phyloP scores from a whole-genome alignment of 2,329 filamentous ascomycete genomes.

The Camillea tinctor region DNA sequence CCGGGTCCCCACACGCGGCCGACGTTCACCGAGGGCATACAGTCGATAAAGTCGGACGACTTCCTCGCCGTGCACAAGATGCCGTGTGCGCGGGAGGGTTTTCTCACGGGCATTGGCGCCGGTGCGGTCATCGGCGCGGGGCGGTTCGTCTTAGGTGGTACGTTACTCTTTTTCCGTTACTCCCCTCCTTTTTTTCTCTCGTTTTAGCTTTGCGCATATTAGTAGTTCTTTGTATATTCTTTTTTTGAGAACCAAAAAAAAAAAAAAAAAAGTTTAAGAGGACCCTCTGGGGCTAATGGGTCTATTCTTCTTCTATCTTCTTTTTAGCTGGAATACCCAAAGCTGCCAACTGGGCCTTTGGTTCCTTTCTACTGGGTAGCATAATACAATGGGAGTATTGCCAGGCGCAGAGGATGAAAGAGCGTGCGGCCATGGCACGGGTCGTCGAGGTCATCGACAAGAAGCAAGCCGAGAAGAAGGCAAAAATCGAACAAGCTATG shows the following conservation, averaged over 20 bases:
- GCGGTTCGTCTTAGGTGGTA: conserved; percentile 74
- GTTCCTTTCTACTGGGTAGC: conserved; percentile 68
- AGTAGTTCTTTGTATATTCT: neutral
- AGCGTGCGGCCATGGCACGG: conserved; percentile 80
- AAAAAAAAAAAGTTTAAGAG: too few relatives aligned
- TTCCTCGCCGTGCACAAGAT: conserved; percentile 71
- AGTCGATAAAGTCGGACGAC: conserved; percentile 66
- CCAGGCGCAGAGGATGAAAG: conserved; percentile 68
- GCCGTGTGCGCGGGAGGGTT: conserved; percentile 80
- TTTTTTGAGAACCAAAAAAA: too few relatives aligned
- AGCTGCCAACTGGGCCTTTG: conserved; percentile 84
- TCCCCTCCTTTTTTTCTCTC: neutral
- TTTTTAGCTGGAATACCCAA: conserved; percentile 56
- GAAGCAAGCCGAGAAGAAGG: conserved; percentile 63
- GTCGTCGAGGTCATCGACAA: conserved; percentile 79
- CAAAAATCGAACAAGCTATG: conserved; percentile 40
- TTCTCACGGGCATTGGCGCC: conserved; percentile 78
- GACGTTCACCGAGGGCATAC: conserved; percentile 61
- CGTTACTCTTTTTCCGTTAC: conserved; percentile 22
- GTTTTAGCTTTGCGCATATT: neutral
- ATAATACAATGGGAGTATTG: conserved; percentile 81
- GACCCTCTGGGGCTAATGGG: neutral
- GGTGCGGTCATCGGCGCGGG: conserved; percentile 75
- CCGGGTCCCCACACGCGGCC: conserved; percentile 35
- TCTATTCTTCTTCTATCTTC: conserved; percentile 3